Evolutionary conservation across 108 stramenopile species (phyloP).

Genomic region (Craspedostauros australis): DNA sequence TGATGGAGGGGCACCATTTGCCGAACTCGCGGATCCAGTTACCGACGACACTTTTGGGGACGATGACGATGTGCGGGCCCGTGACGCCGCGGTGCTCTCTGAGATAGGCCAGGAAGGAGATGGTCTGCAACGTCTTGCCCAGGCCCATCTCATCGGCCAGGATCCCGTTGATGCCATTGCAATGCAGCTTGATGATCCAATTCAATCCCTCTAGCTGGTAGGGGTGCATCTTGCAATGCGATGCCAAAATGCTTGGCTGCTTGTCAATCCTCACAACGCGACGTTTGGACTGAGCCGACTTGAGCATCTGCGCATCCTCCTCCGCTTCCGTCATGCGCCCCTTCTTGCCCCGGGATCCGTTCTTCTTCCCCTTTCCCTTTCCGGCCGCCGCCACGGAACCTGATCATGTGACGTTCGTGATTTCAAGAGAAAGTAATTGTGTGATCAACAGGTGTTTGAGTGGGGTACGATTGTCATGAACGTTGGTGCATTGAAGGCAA

Average conservation of each 20-base stretch:
- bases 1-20: constrained; percentile 91
- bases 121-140: constrained; percentile 93
- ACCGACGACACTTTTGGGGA: constrained; percentile 92
- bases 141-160: constrained; percentile 92
- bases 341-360: constrained; percentile 52
- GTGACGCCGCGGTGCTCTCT: constrained; percentile 77
- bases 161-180: constrained; percentile 98
- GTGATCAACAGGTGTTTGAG: constrained; percentile 8
- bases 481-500: too few species aligned
- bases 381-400: constrained; percentile 45
- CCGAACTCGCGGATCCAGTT: constrained; percentile 97
- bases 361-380: constrained; percentile 34
- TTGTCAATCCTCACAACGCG: constrained; percentile 76
- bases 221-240: constrained; percentile 86
- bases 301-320: constrained; percentile 94
- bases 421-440: constrained; percentile 28
- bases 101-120: constrained; percentile 91
- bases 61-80: constrained; percentile 96
- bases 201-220: constrained; percentile 99
- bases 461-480: background rate
- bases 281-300: constrained; percentile 76
- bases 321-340: constrained; percentile 92
- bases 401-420: too few species aligned
- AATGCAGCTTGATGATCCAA: constrained; percentile 98
- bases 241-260: constrained; percentile 82